These are phyloP conservation scores for Tetrapisispora fleetii DNA, from an alignment of 805 yeast species.

Conservation along the genomic window DNA sequence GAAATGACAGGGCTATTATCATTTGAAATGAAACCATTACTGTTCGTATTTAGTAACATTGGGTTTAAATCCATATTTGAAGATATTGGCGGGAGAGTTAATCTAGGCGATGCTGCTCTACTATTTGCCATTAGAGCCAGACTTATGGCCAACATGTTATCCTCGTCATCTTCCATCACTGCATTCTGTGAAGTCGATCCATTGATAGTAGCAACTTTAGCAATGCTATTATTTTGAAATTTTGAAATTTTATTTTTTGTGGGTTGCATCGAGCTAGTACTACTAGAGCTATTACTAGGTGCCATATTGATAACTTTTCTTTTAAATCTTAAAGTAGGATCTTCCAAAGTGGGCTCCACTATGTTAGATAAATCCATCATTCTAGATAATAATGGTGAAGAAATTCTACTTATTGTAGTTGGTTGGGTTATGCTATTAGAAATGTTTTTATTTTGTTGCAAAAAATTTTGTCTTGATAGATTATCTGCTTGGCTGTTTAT, in stretches of 20 bases:
- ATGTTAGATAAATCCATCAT: slow-evolving; percentile 31
- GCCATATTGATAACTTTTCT: slow-evolving; percentile 8
- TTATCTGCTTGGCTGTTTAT: not conserved
- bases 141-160: slow-evolving; percentile 28
- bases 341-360: slow-evolving; percentile 31
- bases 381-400: slow-evolving; percentile 27
- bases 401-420: slow-evolving; percentile 23
- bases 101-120: slow-evolving; percentile 28
- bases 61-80: slow-evolving; percentile 16
- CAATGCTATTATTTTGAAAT: not conserved
- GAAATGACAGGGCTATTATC: slow-evolving; percentile 1
- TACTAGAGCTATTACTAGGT: not conserved
- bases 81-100: slow-evolving; percentile 21
- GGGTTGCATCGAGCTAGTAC: not conserved
- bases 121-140: slow-evolving; percentile 30
- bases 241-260: not conserved
- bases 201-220: not conserved
- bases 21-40: not conserved
- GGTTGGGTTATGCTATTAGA: slow-evolving; percentile 1
- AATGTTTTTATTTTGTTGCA: not conserved
- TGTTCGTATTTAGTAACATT: slow-evolving; percentile 5
- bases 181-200: slow-evolving; percentile 4
- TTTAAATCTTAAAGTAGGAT: slow-evolving; percentile 24
- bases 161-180: slow-evolving; percentile 24
- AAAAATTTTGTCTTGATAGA: not conserved